Percentiles rank a stretch among this genome's conserved stretches.
Conservation (phyloP, 2,329 filamentous ascomycete species). For the Annulohypoxylon truncatum region DNA sequence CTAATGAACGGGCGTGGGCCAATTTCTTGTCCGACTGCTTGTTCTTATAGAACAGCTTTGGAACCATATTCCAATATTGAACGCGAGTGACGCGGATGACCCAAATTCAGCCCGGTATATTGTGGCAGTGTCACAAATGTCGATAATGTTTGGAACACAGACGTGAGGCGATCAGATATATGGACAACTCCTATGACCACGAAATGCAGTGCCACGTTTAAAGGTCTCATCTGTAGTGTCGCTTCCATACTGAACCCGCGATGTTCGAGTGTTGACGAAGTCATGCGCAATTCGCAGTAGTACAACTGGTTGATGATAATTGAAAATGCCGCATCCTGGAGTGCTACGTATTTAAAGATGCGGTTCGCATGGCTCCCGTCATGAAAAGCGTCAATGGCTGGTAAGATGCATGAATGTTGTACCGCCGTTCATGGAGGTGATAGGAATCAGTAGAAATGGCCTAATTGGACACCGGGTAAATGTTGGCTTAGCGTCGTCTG, state of each 20-base stretch:
- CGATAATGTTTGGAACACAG: background rate
- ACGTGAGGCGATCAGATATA: no score
- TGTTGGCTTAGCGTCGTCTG: no score
- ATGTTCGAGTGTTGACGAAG: background rate
- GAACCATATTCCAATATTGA: background rate
- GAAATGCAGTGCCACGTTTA: no score
- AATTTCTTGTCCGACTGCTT: conserved; percentile 3
- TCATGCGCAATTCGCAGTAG: background rate
- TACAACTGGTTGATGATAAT: background rate
- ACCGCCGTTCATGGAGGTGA: no score
- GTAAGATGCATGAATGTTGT: no score
- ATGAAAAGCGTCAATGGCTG: no score
- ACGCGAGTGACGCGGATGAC: background rate
- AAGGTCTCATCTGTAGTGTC: no score
- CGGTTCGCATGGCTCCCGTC: no score
- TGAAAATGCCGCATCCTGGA: background rate
- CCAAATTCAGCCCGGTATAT: background rate
- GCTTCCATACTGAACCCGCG: no score
- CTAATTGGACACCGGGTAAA: no score
- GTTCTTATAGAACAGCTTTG: background rate
- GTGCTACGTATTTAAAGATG: background rate
- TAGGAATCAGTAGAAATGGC: no score
- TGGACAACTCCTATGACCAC: no score
- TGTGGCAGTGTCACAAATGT: background rate
- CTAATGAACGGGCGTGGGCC: conserved; percentile 7